A percentile compares a stretch with the other conserved stretches of the same genome.
These are phyloP conservation scores for Cladorrhinum sp. DNA, from an alignment of 2,329 filamentous ascomycete genomes.

Conservation along the genomic window DNA sequence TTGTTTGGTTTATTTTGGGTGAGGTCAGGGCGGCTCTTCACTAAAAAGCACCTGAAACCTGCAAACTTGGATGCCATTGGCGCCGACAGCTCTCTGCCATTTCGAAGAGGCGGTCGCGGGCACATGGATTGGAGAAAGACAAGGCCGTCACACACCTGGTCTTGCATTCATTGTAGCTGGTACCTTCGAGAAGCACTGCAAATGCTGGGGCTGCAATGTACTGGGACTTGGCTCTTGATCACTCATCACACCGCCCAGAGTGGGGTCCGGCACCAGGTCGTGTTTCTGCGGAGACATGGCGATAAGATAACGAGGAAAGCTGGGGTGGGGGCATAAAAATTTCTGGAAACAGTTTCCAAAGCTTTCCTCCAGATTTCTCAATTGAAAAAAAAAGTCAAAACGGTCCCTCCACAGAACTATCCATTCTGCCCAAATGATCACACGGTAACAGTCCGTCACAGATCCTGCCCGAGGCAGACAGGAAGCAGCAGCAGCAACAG, in stretches of 20 bases:
- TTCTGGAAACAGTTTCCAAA: slow-evolving; percentile 15
- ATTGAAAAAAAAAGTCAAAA: slow-evolving; percentile 6
- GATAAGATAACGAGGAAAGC: slow-evolving; percentile 22
- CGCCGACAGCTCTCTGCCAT: slow-evolving; percentile 3
- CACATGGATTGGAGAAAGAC: slow-evolving; percentile 7
- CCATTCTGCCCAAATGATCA: slow-evolving; percentile 20
- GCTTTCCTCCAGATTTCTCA: slow-evolving; percentile 1
- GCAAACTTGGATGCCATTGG: slow-evolving; percentile 11
- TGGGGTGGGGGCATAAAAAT: slow-evolving; percentile 16
- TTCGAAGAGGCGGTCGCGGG: background rate
- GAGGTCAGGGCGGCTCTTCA: slow-evolving; percentile 10
- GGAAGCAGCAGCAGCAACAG: slow-evolving; percentile 11
- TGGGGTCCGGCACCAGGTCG: background rate
- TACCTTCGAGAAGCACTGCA: background rate
- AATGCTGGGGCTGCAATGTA: background rate
- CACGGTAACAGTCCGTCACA: slow-evolving; percentile 19
- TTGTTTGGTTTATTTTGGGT: slow-evolving; percentile 3
- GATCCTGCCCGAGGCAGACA: slow-evolving; percentile 22
- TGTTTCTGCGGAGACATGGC: background rate
- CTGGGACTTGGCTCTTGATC: background rate
- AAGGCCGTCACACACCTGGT: background rate
- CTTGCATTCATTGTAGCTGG: background rate
- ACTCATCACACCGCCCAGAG: background rate
- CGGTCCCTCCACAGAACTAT: slow-evolving; percentile 1
- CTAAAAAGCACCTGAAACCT: background rate